Base-by-base conservation (phyloP, 345 rosid species). In the Diplotaxis tenuifolia region DNA sequence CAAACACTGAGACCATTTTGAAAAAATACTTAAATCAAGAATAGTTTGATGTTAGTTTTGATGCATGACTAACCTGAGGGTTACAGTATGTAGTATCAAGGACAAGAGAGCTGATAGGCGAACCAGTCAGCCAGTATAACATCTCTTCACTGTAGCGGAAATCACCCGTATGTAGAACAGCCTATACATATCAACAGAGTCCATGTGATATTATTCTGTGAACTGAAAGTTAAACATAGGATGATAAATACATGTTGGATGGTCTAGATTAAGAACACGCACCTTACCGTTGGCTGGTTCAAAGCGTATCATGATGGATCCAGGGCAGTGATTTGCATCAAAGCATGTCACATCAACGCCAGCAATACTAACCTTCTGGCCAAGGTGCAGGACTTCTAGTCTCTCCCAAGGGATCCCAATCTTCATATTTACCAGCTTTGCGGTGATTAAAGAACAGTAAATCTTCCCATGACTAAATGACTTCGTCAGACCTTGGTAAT, bases 21-120 rank as follows among this genome's bases (percentile, higher is more conserved):
- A n/a, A n/a, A n/a, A n/a, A n/a, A n/a, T n/a, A n/a, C n/a, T n/a
- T n/a, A n/a, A n/a, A n/a, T n/a, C n/a, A n/a, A n/a, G n/a, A n/a
- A n/a, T n/a, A n/a, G n/a, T n/a, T n/a, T n/a, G n/a, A n/a, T n/a
- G n/a, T n/a, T n/a, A 22, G 40, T 1, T 6, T n/a, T 27, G 55
- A 65, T 56, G 59, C 42, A 53, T 55, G 67, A 73, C 79, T 49
- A 75, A 91, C 98, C 95, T 89, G 96, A 54, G 97, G 86, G 65
- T 89, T 80, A 69, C 98, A 94, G 80, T 94, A 94, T 27, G 98
- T 94, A n/a, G 98, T 94, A 79, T 94, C 98, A 54, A 94, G 96
- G 76, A 94, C 87, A 50, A 94, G 91, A 58, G 97, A 89, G 76
- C 84, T 88, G 71, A 94, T 79, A 21, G 25, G 81, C 56, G 79